Percentiles rank a stretch among this genome's conserved stretches.
Conservation (phyloP, 2,329 filamentous ascomycete genomes). For the Exophiala sideris region DNA sequence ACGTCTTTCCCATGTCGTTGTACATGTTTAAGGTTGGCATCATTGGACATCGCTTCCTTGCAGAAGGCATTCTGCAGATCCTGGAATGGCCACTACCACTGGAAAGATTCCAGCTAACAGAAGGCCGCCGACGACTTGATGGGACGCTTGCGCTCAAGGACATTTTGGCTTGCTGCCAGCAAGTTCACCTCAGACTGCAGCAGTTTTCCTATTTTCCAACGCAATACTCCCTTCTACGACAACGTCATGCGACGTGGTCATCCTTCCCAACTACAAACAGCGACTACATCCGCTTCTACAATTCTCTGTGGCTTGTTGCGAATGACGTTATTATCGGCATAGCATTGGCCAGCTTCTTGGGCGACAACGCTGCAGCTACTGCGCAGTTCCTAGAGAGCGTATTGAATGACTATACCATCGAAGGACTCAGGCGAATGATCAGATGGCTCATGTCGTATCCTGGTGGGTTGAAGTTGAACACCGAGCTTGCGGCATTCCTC, state of each 20-base stretch:
- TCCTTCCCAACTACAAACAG: slow-evolving; percentile 93
- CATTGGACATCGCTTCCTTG: slow-evolving; percentile 73
- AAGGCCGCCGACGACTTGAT: slow-evolving; percentile 47
- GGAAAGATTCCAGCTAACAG: slow-evolving; percentile 17
- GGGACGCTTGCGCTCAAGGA: slow-evolving; percentile 86
- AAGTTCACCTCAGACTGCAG: slow-evolving; percentile 92
- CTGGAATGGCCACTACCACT: slow-evolving; percentile 69
- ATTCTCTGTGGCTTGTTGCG: slow-evolving; percentile 95
- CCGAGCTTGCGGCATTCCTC: slow-evolving; percentile 86
- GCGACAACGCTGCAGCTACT: slow-evolving; percentile 86
- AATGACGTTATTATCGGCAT: slow-evolving; percentile 99
- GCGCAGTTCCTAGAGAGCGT: slow-evolving; percentile 74
- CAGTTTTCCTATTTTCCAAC: slow-evolving; percentile 99
- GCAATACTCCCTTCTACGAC: slow-evolving; percentile 88
- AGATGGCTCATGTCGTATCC: slow-evolving; percentile 95
- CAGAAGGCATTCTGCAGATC: slow-evolving; percentile 72
- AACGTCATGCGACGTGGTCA: slow-evolving; percentile 87
- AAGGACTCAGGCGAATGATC: slow-evolving; percentile 83
- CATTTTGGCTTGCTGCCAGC: slow-evolving; percentile 92
- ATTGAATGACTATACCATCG: slow-evolving; percentile 77
- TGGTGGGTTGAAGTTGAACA: slow-evolving; percentile 91
- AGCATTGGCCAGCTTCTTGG: slow-evolving; percentile 91
- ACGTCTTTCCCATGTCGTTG: slow-evolving; percentile 72
- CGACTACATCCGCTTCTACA: slow-evolving; percentile 98
- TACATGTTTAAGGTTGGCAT: slow-evolving; percentile 72